phyloP scores from a whole-genome alignment of 2,329 filamentous ascomycete species.

The Chaetomium strumarium region DNA sequence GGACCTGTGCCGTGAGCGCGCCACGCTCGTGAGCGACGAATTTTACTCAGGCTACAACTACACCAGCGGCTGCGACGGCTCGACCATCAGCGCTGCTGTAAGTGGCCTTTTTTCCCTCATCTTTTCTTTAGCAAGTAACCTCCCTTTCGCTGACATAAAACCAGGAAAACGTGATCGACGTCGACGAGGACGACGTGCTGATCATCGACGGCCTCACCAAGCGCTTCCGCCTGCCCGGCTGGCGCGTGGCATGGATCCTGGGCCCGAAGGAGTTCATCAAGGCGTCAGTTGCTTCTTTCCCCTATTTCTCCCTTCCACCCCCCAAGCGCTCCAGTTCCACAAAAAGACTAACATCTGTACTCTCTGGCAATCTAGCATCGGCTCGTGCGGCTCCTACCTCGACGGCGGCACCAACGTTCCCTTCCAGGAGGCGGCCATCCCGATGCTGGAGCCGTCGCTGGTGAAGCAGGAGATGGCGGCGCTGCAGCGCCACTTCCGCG shows the following conservation, averaged over 20 bases:
- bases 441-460: slow-evolving; percentile 82
- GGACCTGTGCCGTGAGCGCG: slow-evolving; percentile 83
- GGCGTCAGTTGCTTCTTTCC: slow-evolving; percentile 48
- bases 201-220: slow-evolving; percentile 96
- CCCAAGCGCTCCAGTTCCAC: neutral
- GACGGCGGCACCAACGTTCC: slow-evolving; percentile 92
- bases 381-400: slow-evolving; percentile 86
- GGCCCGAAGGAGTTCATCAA: slow-evolving; percentile 95
- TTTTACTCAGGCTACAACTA: slow-evolving; percentile 98
- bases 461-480: slow-evolving; percentile 84
- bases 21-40: slow-evolving; percentile 91
- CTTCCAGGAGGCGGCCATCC: slow-evolving; percentile 88
- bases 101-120: slow-evolving; percentile 3
- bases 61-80: slow-evolving; percentile 83
- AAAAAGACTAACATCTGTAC: neutral
- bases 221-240: slow-evolving; percentile 90
- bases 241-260: slow-evolving; percentile 94
- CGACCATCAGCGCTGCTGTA: slow-evolving; percentile 73
- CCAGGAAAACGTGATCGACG: slow-evolving; percentile 75
- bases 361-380: slow-evolving; percentile 48
- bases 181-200: slow-evolving; percentile 83
- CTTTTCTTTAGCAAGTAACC: neutral
- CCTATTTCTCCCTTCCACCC: neutral
- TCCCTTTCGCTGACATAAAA: neutral
- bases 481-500: slow-evolving; percentile 80